Conservation (phyloP, 768 basidiomycete species). For the Tephrocybe rancida region DNA sequence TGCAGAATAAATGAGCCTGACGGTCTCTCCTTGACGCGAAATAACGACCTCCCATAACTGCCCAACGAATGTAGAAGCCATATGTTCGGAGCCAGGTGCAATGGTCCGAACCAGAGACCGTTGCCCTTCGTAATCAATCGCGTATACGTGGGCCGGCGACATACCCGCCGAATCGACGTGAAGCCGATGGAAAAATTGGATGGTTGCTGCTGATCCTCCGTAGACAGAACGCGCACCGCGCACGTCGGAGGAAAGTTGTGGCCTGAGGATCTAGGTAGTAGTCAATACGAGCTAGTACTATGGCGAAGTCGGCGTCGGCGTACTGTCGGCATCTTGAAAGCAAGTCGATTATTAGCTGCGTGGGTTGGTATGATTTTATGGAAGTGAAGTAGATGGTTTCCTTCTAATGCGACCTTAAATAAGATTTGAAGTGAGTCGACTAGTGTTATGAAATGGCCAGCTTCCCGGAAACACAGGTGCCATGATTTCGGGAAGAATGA, state of each 20-base stretch:
- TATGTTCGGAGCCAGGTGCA: neutral
- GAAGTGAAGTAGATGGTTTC: too few relatives aligned
- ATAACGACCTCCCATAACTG: slow-evolving; percentile 13
- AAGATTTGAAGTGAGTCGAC: neutral
- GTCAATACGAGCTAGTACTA: neutral
- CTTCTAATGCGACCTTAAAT: neutral
- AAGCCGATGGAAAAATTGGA: slow-evolving; percentile 4
- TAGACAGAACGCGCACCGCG: neutral
- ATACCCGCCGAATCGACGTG: slow-evolving; percentile 5
- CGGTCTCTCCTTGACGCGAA: neutral
- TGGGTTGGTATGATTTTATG: too few relatives aligned
- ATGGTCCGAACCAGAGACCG: neutral
- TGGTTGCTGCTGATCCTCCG: slow-evolving; percentile 1
- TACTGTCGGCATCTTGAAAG: neutral
- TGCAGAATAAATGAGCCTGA: slow-evolving; percentile 7
- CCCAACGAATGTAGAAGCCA: neutral
- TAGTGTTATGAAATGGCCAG: neutral
- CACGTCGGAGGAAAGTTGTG: slow-evolving; percentile 1
- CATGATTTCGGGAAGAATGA: neutral
- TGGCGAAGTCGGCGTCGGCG: neutral
- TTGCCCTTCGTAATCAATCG: slow-evolving; percentile 1
- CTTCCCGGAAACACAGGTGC: neutral
- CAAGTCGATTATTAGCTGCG: neutral
- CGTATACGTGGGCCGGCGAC: slow-evolving; percentile 1
- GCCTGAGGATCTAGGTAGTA: neutral